Evolutionary conservation across 2,329 filamentous ascomycete species (phyloP), one percentile per base, ranked within the genome.

Genomic region (Clathrospora elynae): DNA sequence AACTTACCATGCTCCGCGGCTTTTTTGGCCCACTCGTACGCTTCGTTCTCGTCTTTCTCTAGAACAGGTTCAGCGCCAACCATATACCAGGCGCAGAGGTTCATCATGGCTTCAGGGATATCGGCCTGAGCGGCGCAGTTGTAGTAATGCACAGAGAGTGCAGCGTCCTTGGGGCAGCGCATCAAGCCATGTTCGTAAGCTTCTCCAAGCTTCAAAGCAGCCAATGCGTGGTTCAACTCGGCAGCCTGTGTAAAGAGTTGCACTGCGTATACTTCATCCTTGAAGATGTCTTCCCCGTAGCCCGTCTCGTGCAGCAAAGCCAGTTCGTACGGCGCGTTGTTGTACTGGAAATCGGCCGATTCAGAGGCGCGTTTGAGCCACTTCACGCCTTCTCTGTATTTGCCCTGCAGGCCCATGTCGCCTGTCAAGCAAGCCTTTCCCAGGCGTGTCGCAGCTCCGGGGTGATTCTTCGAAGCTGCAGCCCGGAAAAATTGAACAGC

Each of bases 11-110:
- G 78, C 50, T 93, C 86, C 20, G 92, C 92, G 40, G 93, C 89
- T 62, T 86, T 85, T 61, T 84, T 84, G 11, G 93, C 91, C 93
- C 93, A 99, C 68, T 96, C 91, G 63, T 95, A 97, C 7, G 93
- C 93, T 71, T 99, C 93, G 57, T 87, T 86, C 69, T 97, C 92
- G 61, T 99, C 92, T 72, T 93, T 96, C 48, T 96, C 91, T 14
- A 99, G 74, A 10, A 97, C 84, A 0, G 91, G 90, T 56, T 91
- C 87, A 2, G 93, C 93, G 8, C 93, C 93, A 26, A 97, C 87
- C 79, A 97, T 87, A 70, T 97, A 99, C 93, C 93, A 99, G 8
- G 93, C 93, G 71, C 93, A 99, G 6, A 99, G 78, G 4, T 92
- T 92, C 91, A 99, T 96, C 90, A 97, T 97, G 33, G 90, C 92